Evolutionary conservation across 192 early-diverging fungal genomes (phyloP).

Genomic region (Lobosporangium transversale): DNA sequence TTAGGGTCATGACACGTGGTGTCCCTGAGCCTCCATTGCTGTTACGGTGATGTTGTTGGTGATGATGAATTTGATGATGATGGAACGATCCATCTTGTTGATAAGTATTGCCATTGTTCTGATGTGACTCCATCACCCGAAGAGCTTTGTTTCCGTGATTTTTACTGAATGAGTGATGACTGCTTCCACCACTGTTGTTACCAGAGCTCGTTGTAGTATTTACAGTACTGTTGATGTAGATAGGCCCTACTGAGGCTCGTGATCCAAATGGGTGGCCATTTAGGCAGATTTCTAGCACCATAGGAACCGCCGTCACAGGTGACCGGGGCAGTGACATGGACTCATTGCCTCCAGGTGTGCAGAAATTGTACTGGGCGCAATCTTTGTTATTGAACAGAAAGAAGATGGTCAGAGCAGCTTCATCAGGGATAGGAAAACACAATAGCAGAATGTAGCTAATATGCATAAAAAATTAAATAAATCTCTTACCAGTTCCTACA

Average conservation of each 20-base stretch:
- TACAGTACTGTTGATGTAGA: slow-evolving; percentile 18
- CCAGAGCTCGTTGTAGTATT: slow-evolving; percentile 13
- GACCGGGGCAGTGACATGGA: slow-evolving; percentile 46
- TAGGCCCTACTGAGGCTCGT: slow-evolving; percentile 20
- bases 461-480: slow-evolving; percentile 53
- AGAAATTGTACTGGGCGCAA: slow-evolving; percentile 66
- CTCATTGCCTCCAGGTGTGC: slow-evolving; percentile 57
- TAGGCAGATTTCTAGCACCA: slow-evolving; percentile 24
- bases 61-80: slow-evolving; percentile 7
- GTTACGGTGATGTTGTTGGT: slow-evolving; percentile 17
- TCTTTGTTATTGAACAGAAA: slow-evolving; percentile 29
- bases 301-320: slow-evolving; percentile 39
- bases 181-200: not conserved
- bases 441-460: slow-evolving; percentile 5
- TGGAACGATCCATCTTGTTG: slow-evolving; percentile 11
- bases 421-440: too few species aligned
- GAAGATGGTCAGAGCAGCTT: not conserved
- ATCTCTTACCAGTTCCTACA: slow-evolving; percentile 76
- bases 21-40: slow-evolving; percentile 42
- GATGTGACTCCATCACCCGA: slow-evolving; percentile 17
- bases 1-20: slow-evolving; percentile 64
- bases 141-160: slow-evolving; percentile 15
- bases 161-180: slow-evolving; percentile 5
- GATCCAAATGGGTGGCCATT: slow-evolving; percentile 20
- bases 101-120: not conserved